Conservation (phyloP, 305 asterid species). For the Fraxinus platypoda region DNA sequence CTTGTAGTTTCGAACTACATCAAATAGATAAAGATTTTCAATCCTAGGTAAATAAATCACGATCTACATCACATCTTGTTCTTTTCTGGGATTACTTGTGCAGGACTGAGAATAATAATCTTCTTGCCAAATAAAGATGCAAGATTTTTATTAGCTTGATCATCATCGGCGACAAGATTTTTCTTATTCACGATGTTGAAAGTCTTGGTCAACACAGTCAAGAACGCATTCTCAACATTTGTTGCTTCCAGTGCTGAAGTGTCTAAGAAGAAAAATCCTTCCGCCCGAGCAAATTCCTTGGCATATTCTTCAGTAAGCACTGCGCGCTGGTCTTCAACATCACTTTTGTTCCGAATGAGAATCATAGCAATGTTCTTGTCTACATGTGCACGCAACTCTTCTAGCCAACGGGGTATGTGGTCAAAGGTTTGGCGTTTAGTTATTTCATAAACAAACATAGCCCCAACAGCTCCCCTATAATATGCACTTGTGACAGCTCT, state of each 20-base stretch:
- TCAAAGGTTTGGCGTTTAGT: slow-evolving; percentile 72
- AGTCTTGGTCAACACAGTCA: slow-evolving; percentile 59
- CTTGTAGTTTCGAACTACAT: too few species aligned
- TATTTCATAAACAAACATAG: slow-evolving; percentile 74
- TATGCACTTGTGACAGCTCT: slow-evolving; percentile 84
- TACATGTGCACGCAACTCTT: slow-evolving; percentile 71
- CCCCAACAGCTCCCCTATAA: slow-evolving; percentile 81
- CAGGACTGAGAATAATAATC: slow-evolving; percentile 70
- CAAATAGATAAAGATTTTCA: not conserved
- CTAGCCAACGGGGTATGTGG: slow-evolving; percentile 84
- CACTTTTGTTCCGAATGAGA: slow-evolving; percentile 68
- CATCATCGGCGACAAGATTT: slow-evolving; percentile 54
- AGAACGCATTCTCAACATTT: slow-evolving; percentile 68
- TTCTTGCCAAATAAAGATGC: slow-evolving; percentile 42
- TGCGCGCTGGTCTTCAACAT: slow-evolving; percentile 61
- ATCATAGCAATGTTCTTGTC: slow-evolving; percentile 81
- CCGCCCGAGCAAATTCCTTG: slow-evolving; percentile 58
- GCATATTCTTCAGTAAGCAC: slow-evolving; percentile 63
- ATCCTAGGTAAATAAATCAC: slow-evolving; percentile 20
- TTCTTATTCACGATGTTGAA: slow-evolving; percentile 68
- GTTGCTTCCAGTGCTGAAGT: slow-evolving; percentile 37
- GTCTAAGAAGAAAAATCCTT: slow-evolving; percentile 53
- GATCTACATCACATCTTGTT: slow-evolving; percentile 62
- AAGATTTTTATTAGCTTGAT: slow-evolving; percentile 50
- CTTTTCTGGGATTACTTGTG: slow-evolving; percentile 69